Base-by-base conservation (phyloP, 2,329 filamentous ascomycete genomes). In the Monosporascus ibericus region DNA sequence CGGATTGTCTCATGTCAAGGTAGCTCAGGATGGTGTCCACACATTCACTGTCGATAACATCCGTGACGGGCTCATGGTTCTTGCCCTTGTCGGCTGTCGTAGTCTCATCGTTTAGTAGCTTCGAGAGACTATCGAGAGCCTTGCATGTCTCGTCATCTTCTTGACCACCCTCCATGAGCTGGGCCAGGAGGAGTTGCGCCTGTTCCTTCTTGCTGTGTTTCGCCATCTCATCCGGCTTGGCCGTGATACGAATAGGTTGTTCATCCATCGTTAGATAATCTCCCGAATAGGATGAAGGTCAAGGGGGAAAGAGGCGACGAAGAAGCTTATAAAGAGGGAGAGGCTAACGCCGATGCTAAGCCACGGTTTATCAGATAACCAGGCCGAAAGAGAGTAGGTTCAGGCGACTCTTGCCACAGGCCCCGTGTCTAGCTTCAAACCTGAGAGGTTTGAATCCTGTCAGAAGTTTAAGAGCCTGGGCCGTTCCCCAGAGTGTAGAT, bases 151-250 rank as follows among this genome's bases (percentile, higher is more conserved):
- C 85, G 52, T 84, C 82, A 65, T 89, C 89, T 61, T 96, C 90
- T 62, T 92, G 84, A 50, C 90, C 91, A 44, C 90, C 90, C 67
- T 95, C 90, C 85, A 96, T 95, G 61, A 96, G 76, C 63, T 88
- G 87, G 24, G 92, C 92, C 59, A 96, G 83, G 60, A 92, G 85
- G 52, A 95, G 81, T 63, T 87, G 81, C 52, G 87, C 86, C 63
- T 86, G 76, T 64, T 89, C 85, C 60, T 61, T 44, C 40, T 48
- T 57, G 53, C 53, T 56, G 18, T 65, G 50, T 52, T 63, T 63
- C 46, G 52, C 58, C 56, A 64, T 58, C 44, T 62, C 58, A 51
- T 63, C 60, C n/a, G 59, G 56, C 25, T 64, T 60, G 30, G 60
- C 59, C 48, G 58, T 57, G 39, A 61, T 48, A n/a, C 56, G 51